Percentiles rank a stretch among this genome's conserved stretches.
Conservation (phyloP, 164 flowering plant species). For the Litsea cubeba region DNA sequence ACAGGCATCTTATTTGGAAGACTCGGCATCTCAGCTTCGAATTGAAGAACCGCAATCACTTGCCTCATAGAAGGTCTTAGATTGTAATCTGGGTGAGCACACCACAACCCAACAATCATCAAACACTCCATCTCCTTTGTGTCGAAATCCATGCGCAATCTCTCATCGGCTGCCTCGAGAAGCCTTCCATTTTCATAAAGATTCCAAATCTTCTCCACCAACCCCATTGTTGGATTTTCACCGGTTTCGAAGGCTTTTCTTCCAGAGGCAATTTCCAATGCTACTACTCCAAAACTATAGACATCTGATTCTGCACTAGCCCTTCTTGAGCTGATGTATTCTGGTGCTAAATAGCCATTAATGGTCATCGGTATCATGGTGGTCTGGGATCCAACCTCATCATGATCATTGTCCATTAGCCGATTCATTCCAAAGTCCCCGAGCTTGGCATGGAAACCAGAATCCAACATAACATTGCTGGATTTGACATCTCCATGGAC, state of each 20-base stretch:
- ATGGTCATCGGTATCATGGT: constrained; percentile 42
- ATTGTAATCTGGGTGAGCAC: constrained; percentile 32
- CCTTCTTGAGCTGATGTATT: constrained; percentile 27
- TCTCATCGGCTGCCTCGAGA: constrained; percentile 16
- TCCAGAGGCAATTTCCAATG: constrained; percentile 41
- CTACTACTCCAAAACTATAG: constrained; percentile 45
- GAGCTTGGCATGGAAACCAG: constrained; percentile 10
- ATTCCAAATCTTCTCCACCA: constrained; percentile 42
- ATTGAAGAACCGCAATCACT: constrained; percentile 22
- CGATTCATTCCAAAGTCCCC: constrained; percentile 6
- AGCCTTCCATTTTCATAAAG: constrained; percentile 28
- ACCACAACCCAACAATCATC: constrained; percentile 36
- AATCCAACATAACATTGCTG: constrained; percentile 49
- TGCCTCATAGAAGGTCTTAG: constrained; percentile 28
- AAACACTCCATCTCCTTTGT: constrained; percentile 18
- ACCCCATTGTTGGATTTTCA: constrained; percentile 9
- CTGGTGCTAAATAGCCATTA: constrained; percentile 57
- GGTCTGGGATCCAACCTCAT: neutral
- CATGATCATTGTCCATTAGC: constrained; percentile 1
- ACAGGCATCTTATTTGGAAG: constrained; percentile 26
- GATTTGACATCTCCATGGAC: constrained; percentile 48
- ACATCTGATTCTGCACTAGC: constrained; percentile 50
- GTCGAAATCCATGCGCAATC: constrained; percentile 26
- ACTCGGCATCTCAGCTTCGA: constrained; percentile 17
- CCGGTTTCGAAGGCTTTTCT: constrained; percentile 19